Base-by-base conservation (phyloP, 2,329 filamentous ascomycete species). In the Phaeosphaeria sp. region DNA sequence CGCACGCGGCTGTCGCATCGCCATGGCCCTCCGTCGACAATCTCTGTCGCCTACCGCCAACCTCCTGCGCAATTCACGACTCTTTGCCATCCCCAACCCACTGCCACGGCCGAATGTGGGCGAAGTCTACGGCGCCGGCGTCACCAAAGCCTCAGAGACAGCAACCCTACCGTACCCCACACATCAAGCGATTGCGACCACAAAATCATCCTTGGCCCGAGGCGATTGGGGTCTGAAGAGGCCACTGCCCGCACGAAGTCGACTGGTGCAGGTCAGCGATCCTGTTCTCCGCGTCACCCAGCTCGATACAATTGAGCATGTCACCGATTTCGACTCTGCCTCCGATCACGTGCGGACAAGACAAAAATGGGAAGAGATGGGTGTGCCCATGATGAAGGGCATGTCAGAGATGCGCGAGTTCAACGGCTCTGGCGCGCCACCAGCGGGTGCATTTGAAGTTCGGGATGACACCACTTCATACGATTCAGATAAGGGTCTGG, bases 151-250 rank as follows among this genome's bases (percentile, higher is more conserved):
- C 60, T 93, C 90, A 17, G 82, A 88, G 53, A 89, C 87, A 21
- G 88, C 90, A 44, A 98, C 94, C 15, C 83, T 86, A 59, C 85
- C 87, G 27, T 90, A 90, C 78, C 94, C 94, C n/a, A 92, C 88
- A 52, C 86, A 90, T 74, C 91, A 95, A 73, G 87, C 93, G 60
- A 90, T 98, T 72, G 89, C 89, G 15, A 93, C 92, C 0, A 89
- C 92, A 6, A 80, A 84, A 46, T 84, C 87, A 18, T 93, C 93
- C 7, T 84, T 92, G 22, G 81, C 83, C 42, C 87, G 87, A 71
- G 94, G 94, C 36, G 94, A 98, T 72, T 98, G 94, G 93, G 94
- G 94, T 15, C 81, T 97, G 68, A 98, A 98, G 81, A 84, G 94
- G 54, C 84, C 92, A 1, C 82, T 98, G 6, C 94, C 94, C 1